Evolutionary conservation across 2,329 filamentous ascomycete species (phyloP).

Genomic region (Pseudopithomyces chartarum): DNA sequence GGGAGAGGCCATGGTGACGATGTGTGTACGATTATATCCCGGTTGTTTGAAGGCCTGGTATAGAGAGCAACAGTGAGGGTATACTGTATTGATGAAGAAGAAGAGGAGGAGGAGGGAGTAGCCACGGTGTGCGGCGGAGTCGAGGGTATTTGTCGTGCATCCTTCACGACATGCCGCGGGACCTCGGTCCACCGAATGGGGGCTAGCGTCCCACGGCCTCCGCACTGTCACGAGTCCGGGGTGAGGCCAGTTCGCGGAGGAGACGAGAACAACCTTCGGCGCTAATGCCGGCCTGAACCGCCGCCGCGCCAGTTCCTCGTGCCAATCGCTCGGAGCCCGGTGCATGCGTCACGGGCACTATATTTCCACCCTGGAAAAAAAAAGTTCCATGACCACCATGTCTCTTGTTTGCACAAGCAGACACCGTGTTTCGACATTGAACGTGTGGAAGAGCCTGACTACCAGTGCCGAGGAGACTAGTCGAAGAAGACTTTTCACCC

Average conservation of each 20-base stretch:
- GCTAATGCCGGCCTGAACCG: background rate
- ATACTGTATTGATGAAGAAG: background rate
- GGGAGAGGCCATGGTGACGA: slow-evolving; percentile 72
- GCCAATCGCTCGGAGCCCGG: background rate
- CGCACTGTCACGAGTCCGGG: slow-evolving; percentile 5
- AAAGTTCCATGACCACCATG: background rate
- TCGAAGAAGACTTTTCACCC: slow-evolving; percentile 3
- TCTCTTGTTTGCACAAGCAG: background rate
- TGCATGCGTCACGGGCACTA: background rate
- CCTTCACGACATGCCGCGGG: slow-evolving; percentile 15
- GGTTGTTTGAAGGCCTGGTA: background rate
- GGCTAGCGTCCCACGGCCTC: slow-evolving; percentile 3
- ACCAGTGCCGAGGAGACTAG: background rate
- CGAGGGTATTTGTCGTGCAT: slow-evolving; percentile 13
- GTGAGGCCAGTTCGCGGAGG: no score
- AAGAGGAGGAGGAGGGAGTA: background rate
- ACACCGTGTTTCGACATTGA: background rate
- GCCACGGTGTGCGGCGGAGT: slow-evolving; percentile 9
- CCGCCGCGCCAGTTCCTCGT: background rate
- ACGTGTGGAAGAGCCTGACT: background rate
- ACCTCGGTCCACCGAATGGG: slow-evolving; percentile 26
- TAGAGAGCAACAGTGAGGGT: background rate
- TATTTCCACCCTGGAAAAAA: background rate
- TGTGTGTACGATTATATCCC: slow-evolving; percentile 9
- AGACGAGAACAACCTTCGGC: background rate